Percentiles rank a stretch among this genome's conserved stretches.
Evolutionary conservation across 768 basidiomycete genomes (phyloP).

Genomic region (Chlorophyllum brunneum): DNA sequence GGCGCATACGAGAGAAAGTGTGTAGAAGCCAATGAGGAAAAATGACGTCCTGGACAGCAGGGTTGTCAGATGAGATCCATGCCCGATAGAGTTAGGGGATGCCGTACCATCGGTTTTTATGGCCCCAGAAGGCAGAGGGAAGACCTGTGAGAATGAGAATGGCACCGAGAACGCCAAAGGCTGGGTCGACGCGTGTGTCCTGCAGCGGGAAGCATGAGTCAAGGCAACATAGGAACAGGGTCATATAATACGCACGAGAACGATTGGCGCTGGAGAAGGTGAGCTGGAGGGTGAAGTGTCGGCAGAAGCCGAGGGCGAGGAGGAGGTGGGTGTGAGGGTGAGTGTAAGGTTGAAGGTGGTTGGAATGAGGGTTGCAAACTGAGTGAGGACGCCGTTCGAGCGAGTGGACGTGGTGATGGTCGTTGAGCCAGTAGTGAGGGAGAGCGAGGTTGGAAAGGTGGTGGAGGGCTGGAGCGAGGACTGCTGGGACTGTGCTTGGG

Average conservation of each 20-base stretch:
- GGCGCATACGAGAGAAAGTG: slow-evolving; percentile 78
- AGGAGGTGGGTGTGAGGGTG: slow-evolving; percentile 42
- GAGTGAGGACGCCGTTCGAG: slow-evolving; percentile 42
- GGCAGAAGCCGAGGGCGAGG: slow-evolving; percentile 32
- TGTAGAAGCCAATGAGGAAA: slow-evolving; percentile 91
- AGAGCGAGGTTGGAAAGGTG: slow-evolving; percentile 44
- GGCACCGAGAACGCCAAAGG: slow-evolving; percentile 85
- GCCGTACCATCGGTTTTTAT: slow-evolving; percentile 90
- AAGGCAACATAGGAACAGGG: background rate
- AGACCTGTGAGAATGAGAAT: slow-evolving; percentile 87
- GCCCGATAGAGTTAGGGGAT: slow-evolving; percentile 15
- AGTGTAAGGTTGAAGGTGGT: slow-evolving; percentile 59
- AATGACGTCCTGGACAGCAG: slow-evolving; percentile 73
- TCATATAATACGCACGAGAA: slow-evolving; percentile 29
- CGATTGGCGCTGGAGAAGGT: slow-evolving; percentile 37
- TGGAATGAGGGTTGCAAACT: slow-evolving; percentile 54
- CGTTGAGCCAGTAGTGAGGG: slow-evolving; percentile 42
- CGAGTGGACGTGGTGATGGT: slow-evolving; percentile 50
- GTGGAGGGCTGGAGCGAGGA: slow-evolving; percentile 19
- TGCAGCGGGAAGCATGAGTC: slow-evolving; percentile 31
- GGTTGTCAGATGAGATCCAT: slow-evolving; percentile 15
- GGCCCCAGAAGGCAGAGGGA: slow-evolving; percentile 87
- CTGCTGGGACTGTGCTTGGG: slow-evolving; percentile 11
- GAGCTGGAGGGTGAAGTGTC: slow-evolving; percentile 43
- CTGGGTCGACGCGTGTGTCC: slow-evolving; percentile 77